Evolutionary conservation across 2,329 filamentous ascomycete genomes (phyloP).

Genomic region (Trichophaea hybrida): DNA sequence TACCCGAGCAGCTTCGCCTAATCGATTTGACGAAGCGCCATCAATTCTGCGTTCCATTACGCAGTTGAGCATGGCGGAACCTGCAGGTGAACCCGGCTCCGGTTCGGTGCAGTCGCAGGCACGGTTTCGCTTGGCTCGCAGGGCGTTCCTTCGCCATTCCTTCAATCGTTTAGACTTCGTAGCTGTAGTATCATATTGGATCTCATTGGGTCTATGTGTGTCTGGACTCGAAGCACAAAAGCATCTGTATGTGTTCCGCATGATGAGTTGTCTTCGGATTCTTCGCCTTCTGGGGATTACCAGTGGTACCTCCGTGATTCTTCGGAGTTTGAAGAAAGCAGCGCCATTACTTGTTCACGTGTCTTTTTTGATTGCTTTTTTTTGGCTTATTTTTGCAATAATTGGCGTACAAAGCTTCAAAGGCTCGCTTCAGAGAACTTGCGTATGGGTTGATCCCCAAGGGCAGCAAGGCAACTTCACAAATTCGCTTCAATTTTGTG

Average conservation of each 20-base stretch:
- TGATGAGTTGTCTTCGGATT: slow-evolving; percentile 91
- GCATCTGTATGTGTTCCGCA: slow-evolving; percentile 81
- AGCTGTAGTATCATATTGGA: slow-evolving; percentile 90
- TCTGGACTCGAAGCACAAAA: slow-evolving; percentile 51
- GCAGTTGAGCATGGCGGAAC: slow-evolving; percentile 42
- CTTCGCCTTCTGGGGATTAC: slow-evolving; percentile 81
- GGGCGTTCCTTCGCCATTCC: slow-evolving; percentile 84
- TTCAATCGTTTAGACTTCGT: slow-evolving; percentile 95
- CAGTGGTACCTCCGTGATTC: slow-evolving; percentile 83
- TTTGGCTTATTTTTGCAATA: slow-evolving; percentile 81
- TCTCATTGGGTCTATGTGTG: slow-evolving; percentile 62
- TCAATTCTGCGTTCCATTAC: slow-evolving; percentile 67
- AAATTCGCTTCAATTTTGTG: slow-evolving; percentile 64
- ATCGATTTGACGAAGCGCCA: slow-evolving; percentile 39
- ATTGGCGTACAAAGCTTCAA: slow-evolving; percentile 95
- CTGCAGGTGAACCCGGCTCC: slow-evolving; percentile 41
- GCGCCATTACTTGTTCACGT: slow-evolving; percentile 84
- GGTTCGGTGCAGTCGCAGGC: slow-evolving; percentile 62
- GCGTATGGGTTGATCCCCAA: slow-evolving; percentile 50
- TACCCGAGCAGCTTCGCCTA: slow-evolving; percentile 40
- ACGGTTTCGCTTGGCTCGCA: slow-evolving; percentile 68
- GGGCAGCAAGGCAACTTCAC: slow-evolving; percentile 42
- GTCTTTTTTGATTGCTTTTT: slow-evolving; percentile 86
- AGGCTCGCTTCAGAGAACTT: slow-evolving; percentile 60
- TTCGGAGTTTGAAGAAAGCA: slow-evolving; percentile 88